Base-by-base conservation (phyloP, 1,139 yeast species). In the Candida pseudocylindracea region DNA sequence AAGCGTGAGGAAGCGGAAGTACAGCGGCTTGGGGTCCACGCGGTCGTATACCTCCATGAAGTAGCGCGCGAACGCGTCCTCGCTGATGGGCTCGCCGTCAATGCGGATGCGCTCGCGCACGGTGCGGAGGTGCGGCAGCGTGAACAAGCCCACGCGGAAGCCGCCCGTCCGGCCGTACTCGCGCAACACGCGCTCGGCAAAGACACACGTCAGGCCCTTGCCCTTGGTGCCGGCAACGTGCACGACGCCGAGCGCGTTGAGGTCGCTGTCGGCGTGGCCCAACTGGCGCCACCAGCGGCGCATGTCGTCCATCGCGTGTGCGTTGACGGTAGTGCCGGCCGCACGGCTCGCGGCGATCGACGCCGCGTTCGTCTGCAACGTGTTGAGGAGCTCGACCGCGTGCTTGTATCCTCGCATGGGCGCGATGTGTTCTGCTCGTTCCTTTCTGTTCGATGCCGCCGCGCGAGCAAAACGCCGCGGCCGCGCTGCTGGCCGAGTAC, bases 181-280 rank as follows among this genome's bases (percentile, higher is more conserved):
- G 11, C 54, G 48, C 38, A 91, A 53, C 32, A 88, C 81, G 3
- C 91, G 72, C 44, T 80, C 81, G 2, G 85, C 69, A 48, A 91
- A 91, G 0, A 98, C 95, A 54, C 95, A 88, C 0, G 96, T 85
- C 1, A 95, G 83, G 1, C 99, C 99, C 54, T 91, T 91, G 10
- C 99, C 99, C 51, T 91, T 91, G 2, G 99, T 91, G 24, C 99
- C 99, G 0, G 99, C 85, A 28, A 91, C 76, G 46, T 91, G 98
- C 32, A 91, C 65, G 4, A 83, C 64, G 42, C 85, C 83, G 44
- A 91, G 53, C 37, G 54, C 62, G 50, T 83, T 69, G 46, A 80
- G 72, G 39, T 76, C 93, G 20, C 20, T 15, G 20, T 15, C 20
- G 6, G 6, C 6, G 20, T 15, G 20, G 20, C 20, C 20, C 20